These are phyloP conservation scores for Suhomyces maxii DNA, from an alignment of 1,139 yeast species.

Conservation along the genomic window DNA sequence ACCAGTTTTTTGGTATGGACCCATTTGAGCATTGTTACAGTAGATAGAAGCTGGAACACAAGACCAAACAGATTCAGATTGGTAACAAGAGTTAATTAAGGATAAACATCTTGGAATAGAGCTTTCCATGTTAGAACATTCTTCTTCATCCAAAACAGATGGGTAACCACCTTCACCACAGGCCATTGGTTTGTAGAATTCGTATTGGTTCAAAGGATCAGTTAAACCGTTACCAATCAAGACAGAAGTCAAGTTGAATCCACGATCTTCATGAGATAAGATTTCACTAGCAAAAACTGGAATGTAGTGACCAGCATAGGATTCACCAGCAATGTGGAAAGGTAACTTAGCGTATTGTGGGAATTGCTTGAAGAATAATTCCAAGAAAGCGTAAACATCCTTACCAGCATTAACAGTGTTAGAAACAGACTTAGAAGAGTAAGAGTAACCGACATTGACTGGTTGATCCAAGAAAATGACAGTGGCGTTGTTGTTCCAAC, in stretches of 20 bases:
- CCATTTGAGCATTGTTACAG: slow-evolving; percentile 85
- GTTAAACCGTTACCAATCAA: slow-evolving; percentile 96
- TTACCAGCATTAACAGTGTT: slow-evolving; percentile 87
- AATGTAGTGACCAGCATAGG: slow-evolving; percentile 98
- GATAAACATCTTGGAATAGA: slow-evolving; percentile 79
- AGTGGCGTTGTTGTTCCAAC: slow-evolving; percentile 89
- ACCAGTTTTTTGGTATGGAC: slow-evolving; percentile 88
- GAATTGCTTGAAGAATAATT: slow-evolving; percentile 86
- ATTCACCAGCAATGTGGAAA: slow-evolving; percentile 97
- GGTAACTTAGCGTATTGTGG: slow-evolving; percentile 71
- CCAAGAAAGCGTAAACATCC: slow-evolving; percentile 90
- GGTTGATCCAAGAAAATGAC: slow-evolving; percentile 95
- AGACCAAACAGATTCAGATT: slow-evolving; percentile 73
- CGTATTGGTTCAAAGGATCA: slow-evolving; percentile 87
- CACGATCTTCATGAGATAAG: slow-evolving; percentile 70
- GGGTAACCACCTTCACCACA: slow-evolving; percentile 93
- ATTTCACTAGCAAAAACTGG: slow-evolving; percentile 92
- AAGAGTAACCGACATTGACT: slow-evolving; percentile 89
- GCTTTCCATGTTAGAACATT: slow-evolving; percentile 74
- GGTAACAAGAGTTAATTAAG: slow-evolving; percentile 80
- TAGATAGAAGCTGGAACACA: slow-evolving; percentile 93
- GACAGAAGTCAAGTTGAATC: slow-evolving; percentile 82
- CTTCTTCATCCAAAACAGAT: slow-evolving; percentile 73
- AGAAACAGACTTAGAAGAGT: slow-evolving; percentile 61
- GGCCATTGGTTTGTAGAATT: slow-evolving; percentile 94